Evolutionary conservation across 257 asterid genomes (phyloP), one percentile per base, ranked within the genome.

Genomic region (Solanum microdontum): DNA sequence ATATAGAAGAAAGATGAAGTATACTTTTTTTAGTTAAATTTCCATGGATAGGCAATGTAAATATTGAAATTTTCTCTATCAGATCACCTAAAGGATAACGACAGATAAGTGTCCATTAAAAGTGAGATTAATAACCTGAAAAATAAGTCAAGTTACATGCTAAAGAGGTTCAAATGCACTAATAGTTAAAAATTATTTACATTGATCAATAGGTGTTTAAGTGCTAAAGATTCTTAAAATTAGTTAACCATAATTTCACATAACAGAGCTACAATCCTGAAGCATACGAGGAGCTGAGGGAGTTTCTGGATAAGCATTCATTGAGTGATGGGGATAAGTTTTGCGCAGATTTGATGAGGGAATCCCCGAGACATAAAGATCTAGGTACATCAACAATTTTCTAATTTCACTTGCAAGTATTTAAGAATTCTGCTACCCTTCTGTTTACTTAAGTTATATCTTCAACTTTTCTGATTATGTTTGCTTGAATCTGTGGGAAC

Each of bases 231-330:
- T 51, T 51, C 62, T 51, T 51, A 51, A 51, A 51, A 51, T 0
- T 15, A 51, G 62, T 51, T 69, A 87, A 69, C 60, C 64, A 87
- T 87, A 87, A 55, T 39, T 89, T 75, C 90, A 88, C 91, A 89
- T 93, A 86, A 88, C 96, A 96, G 99, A 90, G 94, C 92, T 95
- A 96, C 92, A 96, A 95, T 88, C 91, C 86, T 4, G 99, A 96
- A 92, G 99, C 98, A 58, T 84, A 93, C 55, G 88, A 88, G 48
- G 99, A 96, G 88, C 37, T 96, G 92, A 93, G 76, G 92, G 90
- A 92, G 66, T 95, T 96, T 88, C 43, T 95, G 92, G 96, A 93
- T 66, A 92, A 14, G 62, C 94, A 95, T 90, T 72, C 98, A 5
- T 24, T 93, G 72, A 91, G 77, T 55, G 98, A 96, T 76, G 99